Evolutionary conservation across 2,329 filamentous ascomycete species (phyloP), one percentile per base, ranked within the genome.

Genomic region (Herpotrichia juniperi): DNA sequence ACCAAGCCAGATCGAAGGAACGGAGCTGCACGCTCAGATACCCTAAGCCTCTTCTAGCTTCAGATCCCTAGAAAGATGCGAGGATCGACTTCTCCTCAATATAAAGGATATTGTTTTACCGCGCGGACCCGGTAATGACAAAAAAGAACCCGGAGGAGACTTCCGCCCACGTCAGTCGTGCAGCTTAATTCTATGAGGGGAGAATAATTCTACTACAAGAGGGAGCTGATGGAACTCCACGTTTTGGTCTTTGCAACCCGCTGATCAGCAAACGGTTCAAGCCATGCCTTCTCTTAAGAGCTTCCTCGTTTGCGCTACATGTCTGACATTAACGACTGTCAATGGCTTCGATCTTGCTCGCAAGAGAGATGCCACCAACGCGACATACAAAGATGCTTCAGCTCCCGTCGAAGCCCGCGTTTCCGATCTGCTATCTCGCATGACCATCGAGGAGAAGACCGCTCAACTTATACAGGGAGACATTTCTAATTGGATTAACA

Each of bases 391-490:
- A 67, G 78, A 90, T 66, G 75, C 86, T 4, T 78, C 77, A 50
- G 83, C 85, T 5, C 75, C 83, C 7, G 77, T 90, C 12, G 84
- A 89, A 46, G 82, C 81, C 44, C 80, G 89, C 53, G 82, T 91
- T 10, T 70, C 81, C 9, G 88, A 91, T 67, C 79, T 92, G 4
- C 74, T 92, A 46, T 82, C 82, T 11, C 83, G 86, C 21, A 92
- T 92, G 89, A 90, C 86, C 0, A 81, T 90, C 48, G 80, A 88
- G 63, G 89, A 92, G 53, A 92, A 92, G 75, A 82, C 84, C 39
- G 81, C 86, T 1, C 89, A 91, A 68, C 76, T 79, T n/a, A 71
- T 79, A 43, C 77, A 79, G 75, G 81, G 88, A 42, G 89, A 91
- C 64, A 80, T 92, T 54, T 80, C 82, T 5, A 90, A 90, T 67